Base-by-base conservation (phyloP, 2,329 filamentous ascomycete genomes). In the Colletotrichum sp. region DNA sequence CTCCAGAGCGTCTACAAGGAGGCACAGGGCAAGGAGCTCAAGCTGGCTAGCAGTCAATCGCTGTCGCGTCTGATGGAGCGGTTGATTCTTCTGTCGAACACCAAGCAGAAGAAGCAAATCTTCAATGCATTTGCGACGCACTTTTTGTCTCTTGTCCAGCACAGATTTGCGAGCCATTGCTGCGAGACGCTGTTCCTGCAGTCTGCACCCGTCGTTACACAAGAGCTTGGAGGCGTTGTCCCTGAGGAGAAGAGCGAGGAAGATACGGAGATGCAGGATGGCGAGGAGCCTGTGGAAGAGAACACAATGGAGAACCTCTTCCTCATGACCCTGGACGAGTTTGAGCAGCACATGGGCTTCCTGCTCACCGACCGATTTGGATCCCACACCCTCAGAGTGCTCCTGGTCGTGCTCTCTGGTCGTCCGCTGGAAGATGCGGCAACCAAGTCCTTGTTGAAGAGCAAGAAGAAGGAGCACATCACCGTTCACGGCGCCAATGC, bases 131-230 rank as follows among this genome's bases (percentile, higher is more conserved):
- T 99, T 84, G 93, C 89, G 24, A 93, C 94, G 39, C 95, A 99
- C 85, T 98, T 99, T 85, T 88, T 96, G 75, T 94, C 96, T 80
- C 90, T 99, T 32, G 93, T 98, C 68, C 96, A 98, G 83, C 97
- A 99, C 86, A 94, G 97, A 21, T 99, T 99, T 81, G 97, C 97
- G 7, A 98, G 96, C 77, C 97, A 99, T 87, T 99, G 96, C 86
- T 98, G 96, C 83, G 97, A 99, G 86, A 95, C 95, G 30, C 90
- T 99, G 36, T 99, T 99, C 84, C 88, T 96, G 65, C 92, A 95
- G 78, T 94, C 95, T 3, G 96, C 96, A 0, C 93, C 95, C 1
- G 87, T 94, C 13, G 94, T 98, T 49, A 94, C 94, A 16, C 88
- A 93, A 77, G 96, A 98, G 84, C 85, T 95, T 84, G 77, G 77